A percentile compares a stretch with the other conserved stretches of the same genome.
phyloP scores from a whole-genome alignment of 148 eudicot genomes.

The Arbutus unedo region DNA sequence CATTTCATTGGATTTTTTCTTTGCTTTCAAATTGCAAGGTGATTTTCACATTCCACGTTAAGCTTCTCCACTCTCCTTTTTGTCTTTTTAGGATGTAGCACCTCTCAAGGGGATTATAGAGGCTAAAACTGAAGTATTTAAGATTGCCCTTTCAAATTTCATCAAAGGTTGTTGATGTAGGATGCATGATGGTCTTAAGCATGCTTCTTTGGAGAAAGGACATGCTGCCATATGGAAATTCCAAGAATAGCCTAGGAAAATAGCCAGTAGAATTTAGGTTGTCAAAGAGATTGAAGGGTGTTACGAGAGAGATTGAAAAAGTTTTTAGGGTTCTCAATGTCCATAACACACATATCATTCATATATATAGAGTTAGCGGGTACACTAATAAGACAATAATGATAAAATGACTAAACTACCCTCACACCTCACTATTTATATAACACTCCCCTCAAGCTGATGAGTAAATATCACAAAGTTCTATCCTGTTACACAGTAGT shows the following conservation, averaged over 20 bases:
- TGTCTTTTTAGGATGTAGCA: not conserved
- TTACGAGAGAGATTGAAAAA: too few species aligned
- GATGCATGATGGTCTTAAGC: not conserved
- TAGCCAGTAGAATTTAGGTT: not conserved
- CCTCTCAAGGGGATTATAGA: not conserved
- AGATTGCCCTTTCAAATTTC: not conserved
- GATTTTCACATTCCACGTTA: not conserved
- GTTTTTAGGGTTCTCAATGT: too few species aligned
- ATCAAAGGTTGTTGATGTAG: not conserved
- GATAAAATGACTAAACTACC: too few species aligned
- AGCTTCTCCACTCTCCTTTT: not conserved
- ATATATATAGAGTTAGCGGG: too few species aligned
- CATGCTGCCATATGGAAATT: not conserved
- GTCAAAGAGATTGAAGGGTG: not conserved
- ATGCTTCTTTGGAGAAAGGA: not conserved
- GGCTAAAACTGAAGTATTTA: not conserved
- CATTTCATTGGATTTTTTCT: not conserved
- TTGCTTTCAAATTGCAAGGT: not conserved
- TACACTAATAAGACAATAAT: too few species aligned
- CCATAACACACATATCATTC: too few species aligned
- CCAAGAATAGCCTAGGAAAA: not conserved
- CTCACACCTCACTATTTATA: too few species aligned
- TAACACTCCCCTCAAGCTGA: too few species aligned
- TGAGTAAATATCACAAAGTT: too few species aligned
- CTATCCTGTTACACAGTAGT: too few species aligned